phyloP scores from a whole-genome alignment of 2,329 filamentous ascomycete species.

The Phialophora chinensis region DNA sequence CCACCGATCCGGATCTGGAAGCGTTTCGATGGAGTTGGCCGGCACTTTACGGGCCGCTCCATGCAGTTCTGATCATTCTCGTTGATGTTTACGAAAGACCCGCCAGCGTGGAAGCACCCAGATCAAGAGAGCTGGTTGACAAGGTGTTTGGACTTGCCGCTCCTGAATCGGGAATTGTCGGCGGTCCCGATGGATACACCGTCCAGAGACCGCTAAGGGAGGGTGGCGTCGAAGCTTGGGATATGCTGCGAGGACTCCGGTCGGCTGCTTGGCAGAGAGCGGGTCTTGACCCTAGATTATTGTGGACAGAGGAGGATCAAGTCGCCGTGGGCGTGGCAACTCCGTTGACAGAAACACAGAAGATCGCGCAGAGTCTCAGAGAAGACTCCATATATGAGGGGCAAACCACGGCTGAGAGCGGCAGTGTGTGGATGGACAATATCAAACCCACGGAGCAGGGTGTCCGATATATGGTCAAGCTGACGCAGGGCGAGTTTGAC shows the following conservation, averaged over 20 bases:
- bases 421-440: background rate
- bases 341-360: constrained; percentile 36
- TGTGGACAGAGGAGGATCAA: constrained; percentile 56
- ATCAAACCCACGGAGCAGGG: constrained; percentile 13
- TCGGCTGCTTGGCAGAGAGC: constrained; percentile 57
- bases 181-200: constrained; percentile 52
- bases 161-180: constrained; percentile 54
- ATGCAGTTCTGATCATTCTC: constrained; percentile 56
- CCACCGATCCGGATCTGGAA: constrained; percentile 54
- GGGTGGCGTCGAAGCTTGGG: constrained; percentile 56
- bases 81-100: constrained; percentile 57
- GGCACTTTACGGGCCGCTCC: constrained; percentile 53
- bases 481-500: constrained; percentile 15
- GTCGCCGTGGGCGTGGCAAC: constrained; percentile 45
- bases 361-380: constrained; percentile 37
- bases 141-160: constrained; percentile 54
- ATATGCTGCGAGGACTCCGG: constrained; percentile 55
- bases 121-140: constrained; percentile 54
- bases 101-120: constrained; percentile 52
- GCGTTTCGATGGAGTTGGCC: constrained; percentile 58
- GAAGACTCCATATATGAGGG: constrained; percentile 37
- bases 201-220: constrained; percentile 53
- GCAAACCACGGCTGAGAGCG: background rate
- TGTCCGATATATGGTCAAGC: constrained; percentile 21
- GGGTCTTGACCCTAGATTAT: constrained; percentile 52